phyloP scores from a whole-genome alignment of 106 monocot genomes.

The Amphibolis antarctica region DNA sequence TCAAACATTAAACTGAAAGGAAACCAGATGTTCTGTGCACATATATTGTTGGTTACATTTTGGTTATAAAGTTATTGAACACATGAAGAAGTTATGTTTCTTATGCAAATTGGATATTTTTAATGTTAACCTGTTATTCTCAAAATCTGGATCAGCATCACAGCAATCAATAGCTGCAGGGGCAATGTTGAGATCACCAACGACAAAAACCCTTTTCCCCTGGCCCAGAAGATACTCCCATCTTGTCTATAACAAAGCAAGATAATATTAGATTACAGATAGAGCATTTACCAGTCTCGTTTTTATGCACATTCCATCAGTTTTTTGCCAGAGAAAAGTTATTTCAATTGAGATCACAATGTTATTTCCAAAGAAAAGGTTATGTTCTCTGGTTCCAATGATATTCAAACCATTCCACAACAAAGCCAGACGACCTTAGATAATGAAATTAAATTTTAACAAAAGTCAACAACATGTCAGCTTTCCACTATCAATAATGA shows the following conservation, averaged over 20 bases:
- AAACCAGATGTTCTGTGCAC: background rate
- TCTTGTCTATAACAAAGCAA: constrained; percentile 65
- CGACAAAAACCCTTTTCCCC: constrained; percentile 76
- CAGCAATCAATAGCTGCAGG: constrained; percentile 82
- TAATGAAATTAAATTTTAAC: too few species aligned
- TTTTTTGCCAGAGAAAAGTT: too few species aligned
- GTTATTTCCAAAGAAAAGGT: too few species aligned
- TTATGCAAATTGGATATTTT: background rate
- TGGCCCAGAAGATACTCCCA: constrained; percentile 61
- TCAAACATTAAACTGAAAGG: background rate
- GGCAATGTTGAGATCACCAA: constrained; percentile 96
- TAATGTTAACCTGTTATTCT: constrained; percentile 46
- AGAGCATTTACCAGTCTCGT: too few species aligned
- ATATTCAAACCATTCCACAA: too few species aligned
- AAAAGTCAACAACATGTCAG: too few species aligned
- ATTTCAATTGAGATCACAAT: too few species aligned
- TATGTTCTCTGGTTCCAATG: too few species aligned
- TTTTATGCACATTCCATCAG: too few species aligned
- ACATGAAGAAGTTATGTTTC: too few species aligned
- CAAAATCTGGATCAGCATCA: constrained; percentile 77
- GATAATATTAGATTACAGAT: background rate
- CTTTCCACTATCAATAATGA: too few species aligned
- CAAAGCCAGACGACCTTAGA: too few species aligned
- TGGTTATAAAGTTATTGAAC: background rate
- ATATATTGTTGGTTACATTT: background rate